Conservation (phyloP, 1,139 yeast genomes). For the Kodamaea anthophila region DNA sequence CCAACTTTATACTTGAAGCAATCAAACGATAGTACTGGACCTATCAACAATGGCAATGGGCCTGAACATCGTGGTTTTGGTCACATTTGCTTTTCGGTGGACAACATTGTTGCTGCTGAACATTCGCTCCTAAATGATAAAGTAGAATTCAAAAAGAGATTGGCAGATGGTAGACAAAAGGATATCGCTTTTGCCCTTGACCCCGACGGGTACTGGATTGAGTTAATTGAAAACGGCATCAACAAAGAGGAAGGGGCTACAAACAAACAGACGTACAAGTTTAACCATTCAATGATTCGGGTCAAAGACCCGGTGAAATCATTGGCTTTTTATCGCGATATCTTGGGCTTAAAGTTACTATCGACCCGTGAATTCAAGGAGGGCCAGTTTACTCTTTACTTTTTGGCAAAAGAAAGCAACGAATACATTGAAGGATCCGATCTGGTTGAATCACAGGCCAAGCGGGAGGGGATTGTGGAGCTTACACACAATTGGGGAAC, state of each 20-base stretch:
- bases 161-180: slow-evolving; percentile 85
- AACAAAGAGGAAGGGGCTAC: slow-evolving; percentile 34
- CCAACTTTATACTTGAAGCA: slow-evolving; percentile 68
- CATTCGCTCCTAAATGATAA: slow-evolving; percentile 48
- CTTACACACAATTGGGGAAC: slow-evolving; percentile 96
- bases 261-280: slow-evolving; percentile 42
- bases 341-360: slow-evolving; percentile 72
- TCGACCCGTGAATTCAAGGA: slow-evolving; percentile 48
- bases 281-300: slow-evolving; percentile 92
- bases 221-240: slow-evolving; percentile 61
- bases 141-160: slow-evolving; percentile 74
- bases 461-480: slow-evolving; percentile 68
- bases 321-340: slow-evolving; percentile 67
- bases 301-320: slow-evolving; percentile 78
- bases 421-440: slow-evolving; percentile 31
- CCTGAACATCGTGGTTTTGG: slow-evolving; percentile 88
- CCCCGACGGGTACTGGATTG: slow-evolving; percentile 97
- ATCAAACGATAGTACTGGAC: slow-evolving; percentile 35
- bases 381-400: slow-evolving; percentile 81
- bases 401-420: slow-evolving; percentile 61
- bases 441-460: slow-evolving; percentile 23
- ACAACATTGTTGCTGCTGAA: slow-evolving; percentile 65
- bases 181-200: slow-evolving; percentile 91
- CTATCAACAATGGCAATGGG: slow-evolving; percentile 75
- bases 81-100: slow-evolving; percentile 83